Evolutionary conservation across 2,329 filamentous ascomycete genomes (phyloP).

Genomic region (Dactylellina leptospora): DNA sequence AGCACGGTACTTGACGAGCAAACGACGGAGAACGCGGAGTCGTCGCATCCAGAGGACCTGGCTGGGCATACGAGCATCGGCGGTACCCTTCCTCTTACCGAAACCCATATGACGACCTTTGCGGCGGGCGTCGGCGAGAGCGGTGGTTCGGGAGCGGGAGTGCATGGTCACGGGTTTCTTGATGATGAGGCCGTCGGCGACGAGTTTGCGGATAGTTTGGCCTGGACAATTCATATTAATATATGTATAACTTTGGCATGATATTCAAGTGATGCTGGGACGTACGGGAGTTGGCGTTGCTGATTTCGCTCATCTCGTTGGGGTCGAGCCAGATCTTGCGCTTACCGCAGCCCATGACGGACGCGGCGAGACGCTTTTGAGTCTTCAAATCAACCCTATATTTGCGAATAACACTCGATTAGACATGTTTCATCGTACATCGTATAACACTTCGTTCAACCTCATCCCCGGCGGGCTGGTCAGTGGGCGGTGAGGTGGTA

Average conservation of each 20-base stretch:
- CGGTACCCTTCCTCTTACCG: conserved; percentile 99
- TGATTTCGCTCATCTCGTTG: conserved; percentile 99
- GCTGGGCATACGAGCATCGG: conserved; percentile 96
- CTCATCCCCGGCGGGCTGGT: no score
- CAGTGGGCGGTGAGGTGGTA: no score
- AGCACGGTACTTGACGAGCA: conserved; percentile 99
- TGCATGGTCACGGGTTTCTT: conserved; percentile 99
- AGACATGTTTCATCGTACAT: conserved; percentile 15
- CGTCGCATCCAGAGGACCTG: conserved; percentile 99
- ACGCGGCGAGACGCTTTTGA: conserved; percentile 99
- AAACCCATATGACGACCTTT: conserved; percentile 98
- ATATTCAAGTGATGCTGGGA: not conserved
- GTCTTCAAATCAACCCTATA: conserved; percentile 98
- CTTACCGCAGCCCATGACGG: conserved; percentile 98
- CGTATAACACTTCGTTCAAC: not conserved
- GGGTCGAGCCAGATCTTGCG: conserved; percentile 99
- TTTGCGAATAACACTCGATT: conserved; percentile 55
- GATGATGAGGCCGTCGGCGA: conserved; percentile 99
- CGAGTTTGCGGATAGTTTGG: conserved; percentile 99
- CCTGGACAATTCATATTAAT: conserved; percentile 39
- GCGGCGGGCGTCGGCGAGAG: conserved; percentile 91
- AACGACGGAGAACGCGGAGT: conserved; percentile 97
- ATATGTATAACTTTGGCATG: not conserved
- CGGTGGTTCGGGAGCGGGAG: conserved; percentile 94
- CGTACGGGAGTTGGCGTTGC: conserved; percentile 96